Evolutionary conservation across 805 yeast species (phyloP).

Genomic region (Metschnikowia bowlesiae): DNA sequence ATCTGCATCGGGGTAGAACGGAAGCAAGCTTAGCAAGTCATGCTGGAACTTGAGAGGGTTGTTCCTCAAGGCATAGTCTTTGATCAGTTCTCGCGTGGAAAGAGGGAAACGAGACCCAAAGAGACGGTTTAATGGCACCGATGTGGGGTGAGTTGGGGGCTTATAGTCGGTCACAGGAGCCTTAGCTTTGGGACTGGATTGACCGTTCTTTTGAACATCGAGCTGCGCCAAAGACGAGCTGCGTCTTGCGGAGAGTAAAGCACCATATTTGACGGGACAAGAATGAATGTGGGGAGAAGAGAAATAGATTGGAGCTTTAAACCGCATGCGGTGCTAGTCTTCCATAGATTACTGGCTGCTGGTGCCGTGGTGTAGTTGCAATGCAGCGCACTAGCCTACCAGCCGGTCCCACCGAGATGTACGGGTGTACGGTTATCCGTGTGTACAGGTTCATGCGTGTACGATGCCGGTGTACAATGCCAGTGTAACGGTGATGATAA

Average conservation of each 20-base stretch:
- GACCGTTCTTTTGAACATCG: not conserved
- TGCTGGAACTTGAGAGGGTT: constrained; percentile 43
- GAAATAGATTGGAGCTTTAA: not conserved
- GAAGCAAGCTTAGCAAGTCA: constrained; percentile 41
- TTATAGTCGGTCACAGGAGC: constrained; percentile 26
- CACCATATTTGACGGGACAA: not conserved
- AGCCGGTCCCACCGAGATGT: not conserved
- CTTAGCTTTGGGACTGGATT: not conserved
- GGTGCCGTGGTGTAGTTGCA: not conserved
- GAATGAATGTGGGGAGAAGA: not conserved
- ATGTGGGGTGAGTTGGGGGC: constrained; percentile 62
- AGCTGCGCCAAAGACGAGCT: not conserved
- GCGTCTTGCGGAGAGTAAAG: not conserved
- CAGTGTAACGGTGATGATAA: too few species aligned
- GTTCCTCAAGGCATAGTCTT: constrained; percentile 43
- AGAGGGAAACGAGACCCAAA: constrained; percentile 57
- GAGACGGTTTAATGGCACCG: constrained; percentile 55
- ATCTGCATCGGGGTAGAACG: constrained; percentile 41
- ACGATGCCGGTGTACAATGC: too few species aligned
- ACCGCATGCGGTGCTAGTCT: not conserved
- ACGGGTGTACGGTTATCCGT: not conserved
- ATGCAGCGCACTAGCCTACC: not conserved
- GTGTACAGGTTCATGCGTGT: too few species aligned
- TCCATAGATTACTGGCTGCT: not conserved
- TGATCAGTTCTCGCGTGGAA: constrained; percentile 45